Evolutionary conservation across 768 basidiomycete species (phyloP).

Genomic region (Strobilomyces dryophilus): DNA sequence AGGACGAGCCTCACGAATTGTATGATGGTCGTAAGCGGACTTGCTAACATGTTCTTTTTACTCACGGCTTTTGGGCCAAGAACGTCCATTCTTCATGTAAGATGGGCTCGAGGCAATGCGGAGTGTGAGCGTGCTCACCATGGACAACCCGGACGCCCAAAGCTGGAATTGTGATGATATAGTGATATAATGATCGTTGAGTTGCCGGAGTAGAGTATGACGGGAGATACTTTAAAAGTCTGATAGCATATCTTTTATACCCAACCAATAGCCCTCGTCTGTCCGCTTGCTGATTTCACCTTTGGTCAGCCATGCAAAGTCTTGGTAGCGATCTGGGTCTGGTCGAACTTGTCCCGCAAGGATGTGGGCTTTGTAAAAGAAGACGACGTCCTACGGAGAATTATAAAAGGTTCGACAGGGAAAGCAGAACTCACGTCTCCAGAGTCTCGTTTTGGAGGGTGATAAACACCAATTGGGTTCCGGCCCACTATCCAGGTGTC

Average conservation of each 20-base stretch:
- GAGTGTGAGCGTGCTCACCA: no score
- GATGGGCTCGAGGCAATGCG: background rate
- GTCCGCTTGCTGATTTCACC: constrained; percentile 77
- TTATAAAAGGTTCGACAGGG: background rate
- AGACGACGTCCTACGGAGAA: constrained; percentile 56
- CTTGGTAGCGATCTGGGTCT: constrained; percentile 47
- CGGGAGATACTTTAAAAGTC: constrained; percentile 37
- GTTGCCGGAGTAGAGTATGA: background rate
- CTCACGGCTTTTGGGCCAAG: background rate
- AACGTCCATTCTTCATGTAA: background rate
- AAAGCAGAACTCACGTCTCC: constrained; percentile 33
- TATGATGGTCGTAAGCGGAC: background rate
- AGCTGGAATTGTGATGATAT: background rate
- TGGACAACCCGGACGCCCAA: background rate
- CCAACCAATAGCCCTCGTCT: constrained; percentile 68
- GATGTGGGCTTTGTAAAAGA: constrained; percentile 94
- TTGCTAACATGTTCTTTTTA: background rate
- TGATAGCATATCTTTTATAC: constrained; percentile 77
- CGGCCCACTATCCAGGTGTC: constrained; percentile 93
- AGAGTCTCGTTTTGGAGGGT: constrained; percentile 38
- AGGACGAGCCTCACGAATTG: background rate
- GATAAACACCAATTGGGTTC: constrained; percentile 79
- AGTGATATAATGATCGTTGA: background rate
- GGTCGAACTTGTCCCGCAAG: constrained; percentile 80
- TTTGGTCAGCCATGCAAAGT: constrained; percentile 94